A percentile compares a stretch with the other conserved stretches of the same genome.
phyloP scores from a whole-genome alignment of 768 basidiomycete species.

The Sarcodon sp. region DNA sequence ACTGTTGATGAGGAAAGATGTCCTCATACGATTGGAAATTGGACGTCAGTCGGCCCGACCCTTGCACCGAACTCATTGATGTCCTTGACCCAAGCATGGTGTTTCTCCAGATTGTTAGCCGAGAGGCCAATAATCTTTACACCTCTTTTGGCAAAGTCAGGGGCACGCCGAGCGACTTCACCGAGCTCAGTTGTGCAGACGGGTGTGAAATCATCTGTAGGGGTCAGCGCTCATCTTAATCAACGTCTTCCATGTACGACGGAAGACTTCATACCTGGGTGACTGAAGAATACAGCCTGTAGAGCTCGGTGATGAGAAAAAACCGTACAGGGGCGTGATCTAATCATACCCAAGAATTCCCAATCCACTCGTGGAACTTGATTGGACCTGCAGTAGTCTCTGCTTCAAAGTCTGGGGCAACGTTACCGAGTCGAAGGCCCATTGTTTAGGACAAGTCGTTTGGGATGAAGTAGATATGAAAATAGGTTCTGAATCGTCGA shows the following conservation, averaged over 20 bases:
- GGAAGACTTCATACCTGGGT: conserved; percentile 41
- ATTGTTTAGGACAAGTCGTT: conserved; percentile 13
- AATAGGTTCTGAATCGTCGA: no score
- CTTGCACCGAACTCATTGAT: conserved; percentile 73
- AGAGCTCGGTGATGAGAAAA: not conserved
- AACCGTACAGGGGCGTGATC: not conserved
- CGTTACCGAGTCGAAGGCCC: conserved; percentile 70
- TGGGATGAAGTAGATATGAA: not conserved
- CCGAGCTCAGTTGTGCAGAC: conserved; percentile 97
- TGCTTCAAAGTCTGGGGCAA: conserved; percentile 86
- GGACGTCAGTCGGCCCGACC: conserved; percentile 53
- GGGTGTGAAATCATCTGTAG: conserved; percentile 57
- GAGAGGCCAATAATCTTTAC: conserved; percentile 93
- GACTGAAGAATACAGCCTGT: conserved; percentile 84
- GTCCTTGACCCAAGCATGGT: conserved; percentile 81
- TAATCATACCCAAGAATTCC: conserved; percentile 64
- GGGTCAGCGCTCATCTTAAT: not conserved
- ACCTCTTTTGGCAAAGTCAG: conserved; percentile 75
- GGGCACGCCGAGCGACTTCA: conserved; percentile 75
- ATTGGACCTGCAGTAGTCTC: conserved; percentile 80
- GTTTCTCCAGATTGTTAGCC: conserved; percentile 79
- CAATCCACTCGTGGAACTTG: conserved; percentile 91
- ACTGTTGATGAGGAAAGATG: not conserved
- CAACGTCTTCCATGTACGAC: not conserved
- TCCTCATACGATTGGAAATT: conserved; percentile 79